These are phyloP conservation scores for Alternaria arbusti DNA, from an alignment of 2,329 filamentous ascomycete genomes.

Conservation along the genomic window DNA sequence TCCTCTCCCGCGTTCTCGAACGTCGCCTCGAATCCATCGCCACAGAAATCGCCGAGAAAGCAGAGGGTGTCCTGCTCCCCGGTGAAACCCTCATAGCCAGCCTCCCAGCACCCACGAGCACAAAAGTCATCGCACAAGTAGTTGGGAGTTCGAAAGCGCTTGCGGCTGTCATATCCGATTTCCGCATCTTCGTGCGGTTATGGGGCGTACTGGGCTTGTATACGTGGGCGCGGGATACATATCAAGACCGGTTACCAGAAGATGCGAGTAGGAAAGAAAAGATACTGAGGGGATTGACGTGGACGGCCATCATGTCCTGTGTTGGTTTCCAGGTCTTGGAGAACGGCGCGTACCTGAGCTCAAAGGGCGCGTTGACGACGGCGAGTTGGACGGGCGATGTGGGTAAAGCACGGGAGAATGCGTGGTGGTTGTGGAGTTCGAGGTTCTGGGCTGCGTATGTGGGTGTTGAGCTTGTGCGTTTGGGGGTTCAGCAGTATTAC, in stretches of 20 bases:
- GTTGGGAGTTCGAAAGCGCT: conserved; percentile 55
- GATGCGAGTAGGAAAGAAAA: conserved; percentile 37
- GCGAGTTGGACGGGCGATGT: conserved; percentile 57
- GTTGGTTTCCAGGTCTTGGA: conserved; percentile 79
- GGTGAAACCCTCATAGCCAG: conserved; percentile 51
- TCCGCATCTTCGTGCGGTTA: conserved; percentile 74
- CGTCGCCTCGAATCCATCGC: conserved; percentile 45
- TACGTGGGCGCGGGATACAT: conserved; percentile 63
- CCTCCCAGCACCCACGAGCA: conserved; percentile 42
- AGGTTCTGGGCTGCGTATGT: conserved; percentile 84
- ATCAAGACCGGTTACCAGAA: conserved; percentile 30
- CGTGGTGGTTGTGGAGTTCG: conserved; percentile 73
- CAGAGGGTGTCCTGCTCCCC: conserved; percentile 48
- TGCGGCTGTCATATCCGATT: conserved; percentile 71
- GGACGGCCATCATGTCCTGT: conserved; percentile 72
- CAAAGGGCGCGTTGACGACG: conserved; percentile 69
- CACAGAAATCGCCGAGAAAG: conserved; percentile 46
- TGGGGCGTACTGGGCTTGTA: conserved; percentile 80
- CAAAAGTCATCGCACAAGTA: conserved; percentile 42
- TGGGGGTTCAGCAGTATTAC: conserved; percentile 55
- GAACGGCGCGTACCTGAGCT: conserved; percentile 79
- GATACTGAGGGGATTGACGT: conserved; percentile 58
- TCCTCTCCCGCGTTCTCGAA: conserved; percentile 48
- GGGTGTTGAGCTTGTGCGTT: conserved; percentile 72
- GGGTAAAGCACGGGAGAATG: conserved; percentile 58